Percentiles rank a stretch among this genome's conserved stretches.
phyloP scores from a whole-genome alignment of 306 rosid genomes.

The Abrus pulchellus region DNA sequence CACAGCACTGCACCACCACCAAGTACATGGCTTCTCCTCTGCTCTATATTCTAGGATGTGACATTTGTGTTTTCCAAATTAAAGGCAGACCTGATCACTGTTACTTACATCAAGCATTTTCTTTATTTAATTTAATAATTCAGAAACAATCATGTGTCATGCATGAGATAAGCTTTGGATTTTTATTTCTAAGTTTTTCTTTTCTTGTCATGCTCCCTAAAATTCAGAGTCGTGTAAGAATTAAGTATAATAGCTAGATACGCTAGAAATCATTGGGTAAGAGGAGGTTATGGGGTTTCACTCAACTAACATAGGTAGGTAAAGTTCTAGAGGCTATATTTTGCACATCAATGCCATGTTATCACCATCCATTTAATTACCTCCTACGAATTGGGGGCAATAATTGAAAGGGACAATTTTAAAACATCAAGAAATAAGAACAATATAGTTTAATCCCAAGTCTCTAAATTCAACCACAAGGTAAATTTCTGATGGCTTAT shows the following conservation, averaged over 20 bases:
- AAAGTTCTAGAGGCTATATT: constrained; percentile 44
- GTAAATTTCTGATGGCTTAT: neutral
- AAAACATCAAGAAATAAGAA: neutral
- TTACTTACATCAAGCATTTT: neutral
- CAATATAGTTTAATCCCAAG: constrained; percentile 31
- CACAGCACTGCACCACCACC: neutral
- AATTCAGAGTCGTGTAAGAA: neutral
- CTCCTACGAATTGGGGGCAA: constrained; percentile 28
- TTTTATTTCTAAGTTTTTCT: neutral
- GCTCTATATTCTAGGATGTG: constrained; percentile 17
- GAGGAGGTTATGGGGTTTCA: constrained; percentile 39
- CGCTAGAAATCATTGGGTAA: too few species aligned
- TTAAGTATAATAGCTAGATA: neutral
- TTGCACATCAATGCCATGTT: constrained; percentile 26
- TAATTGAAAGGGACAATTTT: constrained; percentile 53
- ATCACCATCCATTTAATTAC: constrained; percentile 48
- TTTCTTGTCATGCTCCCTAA: neutral
- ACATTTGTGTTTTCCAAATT: constrained; percentile 29
- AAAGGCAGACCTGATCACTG: neutral
- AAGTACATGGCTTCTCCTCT: constrained; percentile 9
- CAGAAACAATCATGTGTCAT: constrained; percentile 15
- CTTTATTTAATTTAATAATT: neutral
- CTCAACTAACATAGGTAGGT: constrained; percentile 29
- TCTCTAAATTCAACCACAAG: constrained; percentile 35
- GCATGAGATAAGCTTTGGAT: neutral